Evolutionary conservation across 805 yeast species (phyloP).

Genomic region (Candida maesae): DNA sequence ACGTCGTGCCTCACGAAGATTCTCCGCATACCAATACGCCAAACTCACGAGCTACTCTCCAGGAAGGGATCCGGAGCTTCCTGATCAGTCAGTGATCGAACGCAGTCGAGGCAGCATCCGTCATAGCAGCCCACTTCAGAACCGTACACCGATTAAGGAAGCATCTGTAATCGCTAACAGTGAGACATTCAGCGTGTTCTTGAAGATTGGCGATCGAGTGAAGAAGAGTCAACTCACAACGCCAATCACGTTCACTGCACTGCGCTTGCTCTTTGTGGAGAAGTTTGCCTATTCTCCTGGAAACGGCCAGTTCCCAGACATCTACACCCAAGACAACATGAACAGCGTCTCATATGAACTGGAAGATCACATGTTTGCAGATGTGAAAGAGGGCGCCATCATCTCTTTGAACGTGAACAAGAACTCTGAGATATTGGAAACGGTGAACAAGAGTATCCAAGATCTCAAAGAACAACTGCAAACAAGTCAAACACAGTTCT

Average conservation of each 20-base stretch:
- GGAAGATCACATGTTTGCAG: constrained; percentile 62
- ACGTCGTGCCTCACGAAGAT: constrained; percentile 90
- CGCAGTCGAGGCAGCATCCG: constrained; percentile 12
- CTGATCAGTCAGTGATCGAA: constrained; percentile 23
- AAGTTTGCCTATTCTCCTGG: constrained; percentile 83
- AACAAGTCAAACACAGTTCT: constrained; percentile 11
- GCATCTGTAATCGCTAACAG: background rate
- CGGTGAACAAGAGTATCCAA: constrained; percentile 17
- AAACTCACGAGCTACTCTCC: constrained; percentile 53
- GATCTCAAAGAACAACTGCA: constrained; percentile 18
- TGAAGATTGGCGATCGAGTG: constrained; percentile 49
- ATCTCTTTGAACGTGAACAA: constrained; percentile 54
- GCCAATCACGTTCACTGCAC: constrained; percentile 36
- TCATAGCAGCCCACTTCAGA: constrained; percentile 12
- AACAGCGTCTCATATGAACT: constrained; percentile 70
- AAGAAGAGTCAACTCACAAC: constrained; percentile 42
- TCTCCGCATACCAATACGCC: constrained; percentile 89
- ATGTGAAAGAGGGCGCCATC: constrained; percentile 56
- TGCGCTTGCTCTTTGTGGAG: constrained; percentile 76
- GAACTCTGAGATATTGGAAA: constrained; percentile 16
- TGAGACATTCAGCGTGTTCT: constrained; percentile 33
- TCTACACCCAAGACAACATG: constrained; percentile 63
- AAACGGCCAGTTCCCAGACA: constrained; percentile 66
- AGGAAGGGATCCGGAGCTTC: constrained; percentile 26
- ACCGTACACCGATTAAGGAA: constrained; percentile 6